Percentiles rank a stretch among this genome's conserved stretches.
Evolutionary conservation across 192 early-diverging fungal genomes (phyloP).

Genomic region (Backusella mclennaniae): DNA sequence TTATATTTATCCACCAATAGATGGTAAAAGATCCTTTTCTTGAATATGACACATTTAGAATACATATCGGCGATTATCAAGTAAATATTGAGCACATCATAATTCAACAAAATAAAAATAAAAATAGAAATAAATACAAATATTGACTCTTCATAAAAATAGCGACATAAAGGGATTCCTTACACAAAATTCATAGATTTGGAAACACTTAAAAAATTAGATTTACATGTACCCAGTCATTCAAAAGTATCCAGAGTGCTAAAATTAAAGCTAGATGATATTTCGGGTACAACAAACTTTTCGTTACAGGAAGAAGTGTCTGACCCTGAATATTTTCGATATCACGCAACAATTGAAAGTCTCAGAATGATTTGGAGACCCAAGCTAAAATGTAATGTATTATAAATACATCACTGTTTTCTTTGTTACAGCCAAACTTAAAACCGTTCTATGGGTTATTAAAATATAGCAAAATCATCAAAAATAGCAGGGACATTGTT

Average conservation of each 20-base stretch:
- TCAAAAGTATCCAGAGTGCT: conserved; percentile 47
- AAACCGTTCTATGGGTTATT: not conserved
- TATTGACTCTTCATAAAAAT: not conserved
- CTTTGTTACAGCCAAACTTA: not conserved
- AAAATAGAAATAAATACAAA: not conserved
- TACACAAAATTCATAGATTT: conserved; percentile 34
- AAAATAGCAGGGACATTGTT: conserved; percentile 17
- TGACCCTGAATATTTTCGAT: conserved; percentile 47
- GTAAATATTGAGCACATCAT: conserved; percentile 15
- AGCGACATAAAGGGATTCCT: conserved; percentile 26
- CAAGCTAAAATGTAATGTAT: conserved; percentile 27
- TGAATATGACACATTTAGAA: conserved; percentile 38
- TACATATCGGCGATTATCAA: conserved; percentile 42
- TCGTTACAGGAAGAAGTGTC: conserved; percentile 34
- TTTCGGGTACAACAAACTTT: conserved; percentile 38
- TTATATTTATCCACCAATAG: conserved; percentile 10
- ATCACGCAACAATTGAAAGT: conserved; percentile 41
- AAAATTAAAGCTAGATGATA: conserved; percentile 51
- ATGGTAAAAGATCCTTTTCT: conserved; percentile 51
- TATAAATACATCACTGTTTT: not conserved
- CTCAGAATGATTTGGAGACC: conserved; percentile 47
- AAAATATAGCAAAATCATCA: conserved; percentile 28
- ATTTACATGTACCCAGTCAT: conserved; percentile 34
- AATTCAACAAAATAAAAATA: not conserved
- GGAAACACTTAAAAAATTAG: conserved; percentile 34